A percentile compares a stretch with the other conserved stretches of the same genome.
Conservation (phyloP, 192 early-diverging fungal species). For the Rhizophlyctis rosea region DNA sequence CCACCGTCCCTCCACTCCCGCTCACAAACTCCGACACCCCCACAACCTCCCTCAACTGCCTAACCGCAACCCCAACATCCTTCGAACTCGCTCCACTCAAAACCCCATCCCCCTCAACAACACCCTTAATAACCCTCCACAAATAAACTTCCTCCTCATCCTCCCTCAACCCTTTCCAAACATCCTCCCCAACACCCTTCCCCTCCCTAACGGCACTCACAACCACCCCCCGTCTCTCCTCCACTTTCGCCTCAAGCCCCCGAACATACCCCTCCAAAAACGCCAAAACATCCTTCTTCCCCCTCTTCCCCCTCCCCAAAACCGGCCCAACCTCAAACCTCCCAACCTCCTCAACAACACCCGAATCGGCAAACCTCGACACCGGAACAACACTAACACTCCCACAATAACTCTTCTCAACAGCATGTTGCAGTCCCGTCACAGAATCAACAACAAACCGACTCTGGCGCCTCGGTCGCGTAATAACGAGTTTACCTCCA, state of each 20-base stretch:
- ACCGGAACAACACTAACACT: conserved; percentile 5
- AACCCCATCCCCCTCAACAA: conserved; percentile 63
- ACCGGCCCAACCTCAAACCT: conserved; percentile 26
- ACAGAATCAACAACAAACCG: conserved; percentile 27
- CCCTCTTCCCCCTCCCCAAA: conserved; percentile 24
- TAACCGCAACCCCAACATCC: too few species aligned
- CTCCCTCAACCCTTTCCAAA: not conserved
- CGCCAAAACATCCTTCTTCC: conserved; percentile 48
- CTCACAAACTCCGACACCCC: conserved; percentile 26
- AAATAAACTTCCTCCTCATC: conserved; percentile 40
- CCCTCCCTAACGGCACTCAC: not conserved
- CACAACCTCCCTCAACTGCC: conserved; percentile 18
- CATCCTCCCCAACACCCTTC: not conserved
- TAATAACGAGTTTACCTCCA: conserved; percentile 37
- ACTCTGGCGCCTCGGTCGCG: conserved; percentile 25
- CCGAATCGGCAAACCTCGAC: not conserved
- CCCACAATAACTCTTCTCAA: conserved; percentile 38
- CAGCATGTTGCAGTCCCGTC: conserved; percentile 22
- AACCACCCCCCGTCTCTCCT: not conserved
- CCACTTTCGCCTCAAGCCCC: conserved; percentile 10
- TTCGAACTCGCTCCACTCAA: too few species aligned
- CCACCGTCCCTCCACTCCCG: conserved; percentile 17
- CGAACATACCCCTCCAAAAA: conserved; percentile 22
- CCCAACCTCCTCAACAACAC: not conserved
- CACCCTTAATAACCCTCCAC: conserved; percentile 60